Evolutionary conservation across 2,329 filamentous ascomycete species (phyloP).

Genomic region (Cladosporium oxysporum): DNA sequence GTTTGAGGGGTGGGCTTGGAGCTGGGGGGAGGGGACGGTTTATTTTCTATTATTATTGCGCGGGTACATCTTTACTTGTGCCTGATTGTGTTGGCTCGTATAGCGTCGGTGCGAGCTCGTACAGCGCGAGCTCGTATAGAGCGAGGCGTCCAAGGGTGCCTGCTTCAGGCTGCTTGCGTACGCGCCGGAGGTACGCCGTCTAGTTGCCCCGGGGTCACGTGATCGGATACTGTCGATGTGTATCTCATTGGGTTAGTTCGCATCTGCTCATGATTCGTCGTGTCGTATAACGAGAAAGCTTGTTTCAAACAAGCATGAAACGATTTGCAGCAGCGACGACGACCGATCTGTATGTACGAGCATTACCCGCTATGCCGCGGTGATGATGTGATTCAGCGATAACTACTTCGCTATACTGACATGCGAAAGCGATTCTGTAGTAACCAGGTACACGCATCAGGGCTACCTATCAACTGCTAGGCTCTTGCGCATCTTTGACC

Average conservation of each 20-base stretch:
- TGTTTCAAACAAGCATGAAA: too few relatives aligned
- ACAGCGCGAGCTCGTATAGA: not conserved
- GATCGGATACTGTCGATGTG: not conserved
- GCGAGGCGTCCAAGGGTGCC: not conserved
- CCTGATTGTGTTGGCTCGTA: not conserved
- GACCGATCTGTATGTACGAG: not conserved
- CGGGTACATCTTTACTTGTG: too few relatives aligned
- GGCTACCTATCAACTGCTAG: not conserved
- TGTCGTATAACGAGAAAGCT: too few relatives aligned
- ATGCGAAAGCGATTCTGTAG: not conserved
- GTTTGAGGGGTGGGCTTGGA: too few relatives aligned
- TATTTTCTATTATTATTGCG: not conserved
- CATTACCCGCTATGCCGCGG: not conserved
- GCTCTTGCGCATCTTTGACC: not conserved
- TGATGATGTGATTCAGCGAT: not conserved
- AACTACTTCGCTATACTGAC: not conserved
- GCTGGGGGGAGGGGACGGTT: not conserved
- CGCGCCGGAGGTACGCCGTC: not conserved
- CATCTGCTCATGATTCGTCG: too few relatives aligned
- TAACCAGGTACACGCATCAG: not conserved
- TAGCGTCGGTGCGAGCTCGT: not conserved
- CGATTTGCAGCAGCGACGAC: too few relatives aligned
- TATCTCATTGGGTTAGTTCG: too few relatives aligned
- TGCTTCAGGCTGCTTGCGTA: not conserved
- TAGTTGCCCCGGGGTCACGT: not conserved